A percentile compares a stretch with the other conserved stretches of the same genome.
phyloP scores from a whole-genome alignment of 2,329 filamentous ascomycete genomes.

The Coniochaeta sp. region DNA sequence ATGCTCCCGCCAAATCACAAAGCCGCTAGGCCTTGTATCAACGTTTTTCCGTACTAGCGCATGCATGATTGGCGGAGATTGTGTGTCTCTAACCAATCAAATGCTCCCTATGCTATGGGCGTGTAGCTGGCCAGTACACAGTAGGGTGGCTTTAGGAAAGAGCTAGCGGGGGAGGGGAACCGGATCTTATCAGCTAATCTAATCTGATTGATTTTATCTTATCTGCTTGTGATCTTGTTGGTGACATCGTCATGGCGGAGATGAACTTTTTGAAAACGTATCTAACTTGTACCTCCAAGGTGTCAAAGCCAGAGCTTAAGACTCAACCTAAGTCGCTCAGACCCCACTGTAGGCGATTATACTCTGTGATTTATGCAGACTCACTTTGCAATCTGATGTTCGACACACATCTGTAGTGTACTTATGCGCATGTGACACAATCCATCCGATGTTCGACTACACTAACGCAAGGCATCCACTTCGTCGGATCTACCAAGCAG shows the following conservation, averaged over 20 bases:
- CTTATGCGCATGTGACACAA: neutral
- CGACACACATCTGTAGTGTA: neutral
- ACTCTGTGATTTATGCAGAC: neutral
- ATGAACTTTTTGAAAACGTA: no score
- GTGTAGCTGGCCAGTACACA: neutral
- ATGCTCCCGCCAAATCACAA: constrained; percentile 25
- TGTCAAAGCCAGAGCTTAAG: no score
- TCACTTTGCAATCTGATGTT: neutral
- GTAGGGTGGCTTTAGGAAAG: neutral
- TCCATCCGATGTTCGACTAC: neutral
- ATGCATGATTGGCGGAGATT: neutral
- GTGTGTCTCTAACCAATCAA: neutral
- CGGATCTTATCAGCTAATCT: constrained; percentile 7
- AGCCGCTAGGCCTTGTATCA: constrained; percentile 21
- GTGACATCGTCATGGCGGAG: no score
- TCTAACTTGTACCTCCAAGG: no score
- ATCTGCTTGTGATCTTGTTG: neutral
- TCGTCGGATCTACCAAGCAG: no score
- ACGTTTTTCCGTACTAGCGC: constrained; percentile 12
- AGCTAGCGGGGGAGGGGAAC: neutral
- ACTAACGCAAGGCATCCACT: no score
- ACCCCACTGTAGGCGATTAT: no score
- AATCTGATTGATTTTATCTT: neutral
- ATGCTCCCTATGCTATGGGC: neutral
- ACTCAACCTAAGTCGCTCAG: no score